These are phyloP conservation scores for Aristolochia californica DNA, from an alignment of 164 flowering plant genomes.

Conservation along the genomic window DNA sequence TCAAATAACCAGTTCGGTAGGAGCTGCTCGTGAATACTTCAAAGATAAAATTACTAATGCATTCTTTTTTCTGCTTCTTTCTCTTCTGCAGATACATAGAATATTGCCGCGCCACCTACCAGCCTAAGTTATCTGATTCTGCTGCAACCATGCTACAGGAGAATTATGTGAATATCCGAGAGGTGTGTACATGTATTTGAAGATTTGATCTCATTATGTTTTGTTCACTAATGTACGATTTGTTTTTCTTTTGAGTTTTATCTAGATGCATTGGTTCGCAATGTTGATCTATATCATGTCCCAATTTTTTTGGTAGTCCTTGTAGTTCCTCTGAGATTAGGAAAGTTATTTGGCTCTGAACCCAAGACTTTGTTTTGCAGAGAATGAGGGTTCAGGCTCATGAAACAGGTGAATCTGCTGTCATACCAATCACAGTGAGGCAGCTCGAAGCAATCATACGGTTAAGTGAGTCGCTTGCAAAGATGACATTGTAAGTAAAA, in stretches of 20 bases:
- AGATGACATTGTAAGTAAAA: constrained; percentile 82
- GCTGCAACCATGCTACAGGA: constrained; percentile 67
- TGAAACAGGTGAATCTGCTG: constrained; percentile 89
- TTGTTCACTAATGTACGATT: background rate
- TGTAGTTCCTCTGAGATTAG: background rate
- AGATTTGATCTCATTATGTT: background rate
- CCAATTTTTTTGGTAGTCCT: background rate
- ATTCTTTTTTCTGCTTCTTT: constrained; percentile 3
- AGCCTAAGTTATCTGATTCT: constrained; percentile 84
- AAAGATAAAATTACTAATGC: background rate
- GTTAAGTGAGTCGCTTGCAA: constrained; percentile 92
- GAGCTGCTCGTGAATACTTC: too few species aligned
- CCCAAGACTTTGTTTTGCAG: constrained; percentile 19
- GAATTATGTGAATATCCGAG: constrained; percentile 83
- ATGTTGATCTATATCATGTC: background rate
- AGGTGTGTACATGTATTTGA: constrained; percentile 31
- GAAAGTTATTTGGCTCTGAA: background rate
- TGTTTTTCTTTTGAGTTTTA: background rate
- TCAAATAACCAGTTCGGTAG: background rate
- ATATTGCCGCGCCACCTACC: constrained; percentile 67
- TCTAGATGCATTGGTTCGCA: background rate
- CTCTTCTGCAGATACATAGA: constrained; percentile 62
- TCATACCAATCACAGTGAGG: constrained; percentile 93
- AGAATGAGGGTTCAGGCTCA: constrained; percentile 92
- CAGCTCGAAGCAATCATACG: constrained; percentile 93